Evolutionary conservation across 1,139 yeast genomes (phyloP).

Genomic region (Yarrowia galli): DNA sequence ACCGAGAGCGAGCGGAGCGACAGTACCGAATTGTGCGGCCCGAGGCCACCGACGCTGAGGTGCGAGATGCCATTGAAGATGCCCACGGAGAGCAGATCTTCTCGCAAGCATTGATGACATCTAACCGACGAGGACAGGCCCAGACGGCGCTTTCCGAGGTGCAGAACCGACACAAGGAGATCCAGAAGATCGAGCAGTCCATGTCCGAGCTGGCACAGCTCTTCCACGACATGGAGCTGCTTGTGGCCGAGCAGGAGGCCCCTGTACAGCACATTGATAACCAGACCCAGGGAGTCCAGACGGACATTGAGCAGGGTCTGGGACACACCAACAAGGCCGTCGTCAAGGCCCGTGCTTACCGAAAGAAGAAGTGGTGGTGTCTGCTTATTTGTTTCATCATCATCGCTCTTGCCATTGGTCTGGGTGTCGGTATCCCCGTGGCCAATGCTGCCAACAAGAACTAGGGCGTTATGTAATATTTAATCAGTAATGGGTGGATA

Average conservation of each 20-base stretch:
- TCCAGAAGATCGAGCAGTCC: slow-evolving; percentile 91
- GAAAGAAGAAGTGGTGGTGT: slow-evolving; percentile 93
- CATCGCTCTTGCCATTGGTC: slow-evolving; percentile 68
- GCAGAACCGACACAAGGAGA: slow-evolving; percentile 94
- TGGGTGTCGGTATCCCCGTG: slow-evolving; percentile 23
- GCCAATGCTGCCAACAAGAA: slow-evolving; percentile 12
- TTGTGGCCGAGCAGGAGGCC: slow-evolving; percentile 95
- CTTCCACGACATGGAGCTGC: slow-evolving; percentile 94
- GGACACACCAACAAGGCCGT: slow-evolving; percentile 95
- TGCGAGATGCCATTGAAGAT: slow-evolving; percentile 82
- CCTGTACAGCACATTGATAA: slow-evolving; percentile 84
- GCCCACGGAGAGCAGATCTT: slow-evolving; percentile 89
- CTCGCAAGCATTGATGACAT: slow-evolving; percentile 89
- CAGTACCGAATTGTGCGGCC: slow-evolving; percentile 94
- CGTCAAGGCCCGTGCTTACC: slow-evolving; percentile 83
- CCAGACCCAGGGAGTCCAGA: slow-evolving; percentile 82
- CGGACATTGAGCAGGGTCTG: slow-evolving; percentile 91
- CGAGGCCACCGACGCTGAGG: slow-evolving; percentile 86
- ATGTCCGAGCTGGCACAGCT: slow-evolving; percentile 95
- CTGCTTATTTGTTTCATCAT: slow-evolving; percentile 69
- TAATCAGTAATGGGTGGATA: slow-evolving; percentile 19
- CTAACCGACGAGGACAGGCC: slow-evolving; percentile 96
- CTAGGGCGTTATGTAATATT: slow-evolving; percentile 27
- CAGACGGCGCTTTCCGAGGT: slow-evolving; percentile 95
- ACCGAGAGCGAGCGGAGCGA: slow-evolving; percentile 87